Evolutionary conservation across 2,329 filamentous ascomycete genomes (phyloP).

Genomic region (Rutstroemia sp.): DNA sequence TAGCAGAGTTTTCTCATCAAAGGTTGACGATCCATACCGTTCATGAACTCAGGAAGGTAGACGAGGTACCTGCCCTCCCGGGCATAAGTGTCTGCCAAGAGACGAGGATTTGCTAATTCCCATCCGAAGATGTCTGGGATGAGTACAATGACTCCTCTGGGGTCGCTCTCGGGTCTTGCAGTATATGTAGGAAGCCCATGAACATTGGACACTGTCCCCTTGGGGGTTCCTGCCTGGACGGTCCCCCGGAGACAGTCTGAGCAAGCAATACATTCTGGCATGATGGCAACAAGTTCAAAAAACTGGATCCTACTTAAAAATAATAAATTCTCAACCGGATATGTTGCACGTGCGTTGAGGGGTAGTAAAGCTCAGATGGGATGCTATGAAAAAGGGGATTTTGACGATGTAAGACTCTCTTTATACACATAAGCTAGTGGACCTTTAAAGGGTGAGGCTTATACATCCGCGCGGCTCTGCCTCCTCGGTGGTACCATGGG

Average conservation of each 20-base stretch:
- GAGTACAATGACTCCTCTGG: slow-evolving; percentile 40
- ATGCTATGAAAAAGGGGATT: too few relatives aligned
- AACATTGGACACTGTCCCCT: slow-evolving; percentile 24
- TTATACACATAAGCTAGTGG: too few relatives aligned
- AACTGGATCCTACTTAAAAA: too few relatives aligned
- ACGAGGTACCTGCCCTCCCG: slow-evolving; percentile 37
- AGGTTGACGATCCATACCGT: slow-evolving; percentile 28
- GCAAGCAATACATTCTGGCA: background rate
- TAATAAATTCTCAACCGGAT: background rate
- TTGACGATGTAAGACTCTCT: too few relatives aligned
- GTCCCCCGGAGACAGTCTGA: background rate
- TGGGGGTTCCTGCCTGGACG: background rate
- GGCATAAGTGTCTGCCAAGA: slow-evolving; percentile 43
- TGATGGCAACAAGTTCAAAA: background rate
- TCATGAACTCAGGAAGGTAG: slow-evolving; percentile 46
- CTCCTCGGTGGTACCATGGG: too few relatives aligned
- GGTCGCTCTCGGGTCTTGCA: slow-evolving; percentile 29
- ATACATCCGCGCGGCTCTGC: too few relatives aligned
- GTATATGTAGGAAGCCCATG: slow-evolving; percentile 40
- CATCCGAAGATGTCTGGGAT: slow-evolving; percentile 45
- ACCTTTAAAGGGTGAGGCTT: too few relatives aligned
- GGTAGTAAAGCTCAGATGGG: too few relatives aligned
- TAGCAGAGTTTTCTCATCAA: background rate
- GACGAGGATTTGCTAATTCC: slow-evolving; percentile 39
- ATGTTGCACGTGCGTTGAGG: too few relatives aligned